These are phyloP conservation scores for Solanum pimpinellifolium DNA, from an alignment of 257 asterid species.

Conservation along the genomic window DNA sequence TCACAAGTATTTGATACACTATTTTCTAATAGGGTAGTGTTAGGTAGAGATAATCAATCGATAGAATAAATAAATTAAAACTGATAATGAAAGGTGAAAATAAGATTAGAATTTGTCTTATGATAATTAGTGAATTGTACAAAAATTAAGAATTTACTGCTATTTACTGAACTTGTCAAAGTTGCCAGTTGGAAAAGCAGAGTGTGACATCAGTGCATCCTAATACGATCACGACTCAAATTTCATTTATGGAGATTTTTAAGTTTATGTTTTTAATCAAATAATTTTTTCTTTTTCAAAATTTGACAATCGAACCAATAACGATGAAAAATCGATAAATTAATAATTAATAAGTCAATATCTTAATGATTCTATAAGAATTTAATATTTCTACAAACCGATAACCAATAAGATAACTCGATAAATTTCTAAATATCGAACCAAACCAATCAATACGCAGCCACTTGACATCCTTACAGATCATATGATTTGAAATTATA, in stretches of 20 bases:
- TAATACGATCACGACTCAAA: not conserved
- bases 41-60: not conserved
- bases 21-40: not conserved
- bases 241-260: not conserved
- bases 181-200: not conserved
- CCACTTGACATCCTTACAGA: not conserved
- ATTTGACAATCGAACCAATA: not conserved
- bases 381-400: no score
- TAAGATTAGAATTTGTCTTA: no score
- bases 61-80: not conserved
- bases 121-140: not conserved
- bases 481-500: not conserved
- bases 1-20: not conserved
- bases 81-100: not conserved
- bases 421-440: no score
- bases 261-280: no score
- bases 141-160: not conserved
- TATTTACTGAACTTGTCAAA: not conserved
- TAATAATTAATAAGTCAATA: no score
- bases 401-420: fast-evolving
- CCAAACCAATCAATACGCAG: no score
- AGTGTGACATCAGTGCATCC: not conserved
- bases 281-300: not conserved
- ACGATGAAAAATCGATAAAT: no score
- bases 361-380: no score